Evolutionary conservation across 116 monocot species (phyloP).

Genomic region (Trichopus zeylanicus): DNA sequence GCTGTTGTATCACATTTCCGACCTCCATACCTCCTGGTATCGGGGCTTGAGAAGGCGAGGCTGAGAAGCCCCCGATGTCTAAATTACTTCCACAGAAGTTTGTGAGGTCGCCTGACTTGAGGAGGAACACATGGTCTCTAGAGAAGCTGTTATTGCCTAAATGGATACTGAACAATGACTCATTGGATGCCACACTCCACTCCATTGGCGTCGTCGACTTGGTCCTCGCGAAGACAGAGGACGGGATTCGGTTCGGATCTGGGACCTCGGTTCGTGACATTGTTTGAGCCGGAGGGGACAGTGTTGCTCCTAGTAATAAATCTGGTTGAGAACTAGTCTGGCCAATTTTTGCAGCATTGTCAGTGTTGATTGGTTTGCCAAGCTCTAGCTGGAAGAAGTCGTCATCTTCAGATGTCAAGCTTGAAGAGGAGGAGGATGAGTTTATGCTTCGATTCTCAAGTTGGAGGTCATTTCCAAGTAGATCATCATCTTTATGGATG

Average conservation of each 20-base stretch:
- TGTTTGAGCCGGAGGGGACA: conserved; percentile 13
- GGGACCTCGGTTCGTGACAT: conserved; percentile 16
- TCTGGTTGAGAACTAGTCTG: no score
- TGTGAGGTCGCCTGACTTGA: conserved; percentile 33
- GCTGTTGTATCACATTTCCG: background rate
- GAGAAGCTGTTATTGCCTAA: conserved; percentile 35
- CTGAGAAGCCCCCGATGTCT: background rate
- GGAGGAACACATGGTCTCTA: conserved; percentile 23
- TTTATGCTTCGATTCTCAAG: no score
- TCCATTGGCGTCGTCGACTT: conserved; percentile 35
- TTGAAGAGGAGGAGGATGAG: no score
- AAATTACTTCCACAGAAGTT: conserved; percentile 1
- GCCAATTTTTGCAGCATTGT: no score
- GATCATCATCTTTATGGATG: no score
- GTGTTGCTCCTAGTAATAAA: background rate
- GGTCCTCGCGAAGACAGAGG: conserved; percentile 27
- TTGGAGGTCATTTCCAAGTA: no score
- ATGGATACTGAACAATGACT: conserved; percentile 57
- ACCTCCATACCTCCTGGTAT: background rate
- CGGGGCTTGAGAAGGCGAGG: background rate
- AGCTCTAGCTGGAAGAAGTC: no score
- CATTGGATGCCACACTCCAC: conserved; percentile 60
- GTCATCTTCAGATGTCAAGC: no score
- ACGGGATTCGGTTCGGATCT: conserved; percentile 49
- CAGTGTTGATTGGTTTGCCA: no score